Evolutionary conservation across 2,329 filamentous ascomycete genomes (phyloP), one percentile per base, ranked within the genome.

Genomic region (Xylaria multiplex): DNA sequence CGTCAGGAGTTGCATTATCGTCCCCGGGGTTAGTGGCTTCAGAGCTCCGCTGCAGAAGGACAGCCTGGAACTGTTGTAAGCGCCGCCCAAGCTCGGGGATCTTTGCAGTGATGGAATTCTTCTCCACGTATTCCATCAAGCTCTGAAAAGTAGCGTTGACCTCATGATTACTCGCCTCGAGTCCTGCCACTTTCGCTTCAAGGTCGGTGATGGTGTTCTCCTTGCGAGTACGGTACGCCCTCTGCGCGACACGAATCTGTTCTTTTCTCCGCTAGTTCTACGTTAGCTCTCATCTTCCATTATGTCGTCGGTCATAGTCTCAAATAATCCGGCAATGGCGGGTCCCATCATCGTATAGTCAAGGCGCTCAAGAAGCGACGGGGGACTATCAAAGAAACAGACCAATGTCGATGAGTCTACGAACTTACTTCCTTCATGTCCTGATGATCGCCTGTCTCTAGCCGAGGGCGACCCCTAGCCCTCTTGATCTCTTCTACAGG

Each of bases 231-330:
- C 93, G 88, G 75, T 97, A 97, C 0, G 93, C 93, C 70, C 93
- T 84, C 77, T 97, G 93, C 1, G 93, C 93, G 61, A 95, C 85
- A 27, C 93, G 89, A 69, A 97, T 96, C 76, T 97, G 93, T 5
- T 92, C 95, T 61, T 93, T 87, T 59, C 93, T 90, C 68, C 93
- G 90, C 91, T 92, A 70, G 50, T 43, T 50, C 55, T 22, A 64
- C 67, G 67, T 73, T 70, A 75, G 46, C 32, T 54, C 66, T 52
- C 35, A 7, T 49, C 49, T 27, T 58, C 22, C 16, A 37, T 32
- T 46, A n/a, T 22, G 16, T 32, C 37, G 30, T 59, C 13, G 1
- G 55, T 35, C 2, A n/a, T 32, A 30, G 37, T 53, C 48, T 37
- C 8, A 54, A 37, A 22, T 27, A 16, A 16, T 54, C 32, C 32